Percentiles rank a stretch among this genome's conserved stretches.
phyloP scores from a whole-genome alignment of 495 filamentous ascomycete genomes.

The Penicillium goetzii region DNA sequence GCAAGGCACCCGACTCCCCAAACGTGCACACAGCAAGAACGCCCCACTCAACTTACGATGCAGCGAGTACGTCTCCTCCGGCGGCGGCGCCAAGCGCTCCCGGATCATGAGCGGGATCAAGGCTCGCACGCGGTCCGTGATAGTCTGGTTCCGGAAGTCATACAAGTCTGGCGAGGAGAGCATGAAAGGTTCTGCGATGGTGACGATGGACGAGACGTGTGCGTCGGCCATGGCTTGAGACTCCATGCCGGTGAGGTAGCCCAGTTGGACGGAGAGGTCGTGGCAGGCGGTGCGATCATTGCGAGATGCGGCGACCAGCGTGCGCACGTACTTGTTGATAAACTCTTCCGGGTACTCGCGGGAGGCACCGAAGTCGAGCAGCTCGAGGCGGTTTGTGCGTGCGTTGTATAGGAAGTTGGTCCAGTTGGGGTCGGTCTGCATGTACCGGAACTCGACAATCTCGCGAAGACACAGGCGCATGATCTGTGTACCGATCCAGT shows the following conservation, averaged over 20 bases:
- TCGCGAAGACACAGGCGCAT: slow-evolving; percentile 91
- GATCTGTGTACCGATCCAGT: slow-evolving; percentile 91
- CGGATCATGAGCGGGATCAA: slow-evolving; percentile 91
- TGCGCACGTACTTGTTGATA: slow-evolving; percentile 73
- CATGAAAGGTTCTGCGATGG: slow-evolving; percentile 90
- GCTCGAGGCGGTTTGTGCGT: slow-evolving; percentile 71
- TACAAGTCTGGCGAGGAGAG: slow-evolving; percentile 77
- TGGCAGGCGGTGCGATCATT: slow-evolving; percentile 65
- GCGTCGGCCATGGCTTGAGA: slow-evolving; percentile 81
- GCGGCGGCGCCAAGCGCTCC: slow-evolving; percentile 85
- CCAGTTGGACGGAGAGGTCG: slow-evolving; percentile 75
- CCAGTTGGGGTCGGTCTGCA: slow-evolving; percentile 99
- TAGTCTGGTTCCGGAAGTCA: slow-evolving; percentile 91
- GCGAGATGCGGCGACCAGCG: slow-evolving; percentile 76
- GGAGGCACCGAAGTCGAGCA: slow-evolving; percentile 94
- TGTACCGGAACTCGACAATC: slow-evolving; percentile 90
- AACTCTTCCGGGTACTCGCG: slow-evolving; percentile 82
- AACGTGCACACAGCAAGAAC: slow-evolving; percentile 84
- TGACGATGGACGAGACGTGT: slow-evolving; percentile 78
- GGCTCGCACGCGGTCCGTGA: slow-evolving; percentile 84
- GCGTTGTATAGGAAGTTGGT: slow-evolving; percentile 98
- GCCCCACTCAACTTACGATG: slow-evolving; percentile 96
- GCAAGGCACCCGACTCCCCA: slow-evolving; percentile 82
- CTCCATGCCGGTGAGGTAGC: slow-evolving; percentile 92
- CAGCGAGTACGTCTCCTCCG: slow-evolving; percentile 96